Base-by-base conservation (phyloP, 2,329 filamentous ascomycete species). In the Ciborinia camelliae region DNA sequence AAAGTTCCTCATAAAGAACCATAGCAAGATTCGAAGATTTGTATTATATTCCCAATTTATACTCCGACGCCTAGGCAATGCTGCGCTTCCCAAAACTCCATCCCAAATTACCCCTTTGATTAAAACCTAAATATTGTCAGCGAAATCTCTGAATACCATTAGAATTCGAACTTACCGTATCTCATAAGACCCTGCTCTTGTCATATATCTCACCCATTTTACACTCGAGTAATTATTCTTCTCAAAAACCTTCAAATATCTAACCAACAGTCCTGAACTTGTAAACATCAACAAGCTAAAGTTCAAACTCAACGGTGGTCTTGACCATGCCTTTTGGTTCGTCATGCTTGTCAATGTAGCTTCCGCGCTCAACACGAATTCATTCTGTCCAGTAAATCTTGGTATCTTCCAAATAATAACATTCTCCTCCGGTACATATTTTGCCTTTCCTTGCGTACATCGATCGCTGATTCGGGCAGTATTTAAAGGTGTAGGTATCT, bases 151-250 rank as follows among this genome's bases (percentile, higher is more conserved):
- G 3, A 10, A 48, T 47, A 18, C 14, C 9, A 30, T 28, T 39
- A 51, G 8, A n/a, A 35, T 37, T 23, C n/a, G n/a, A 62, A 70
- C 69, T 68, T 69, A 96, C 89, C 92, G 84, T 76, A 99, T 97
- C 80, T 99, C 95, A 78, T 99, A 99, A 77, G 92, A 97, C 35
- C 95, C 95, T 20, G 94, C 95, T 70, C 94, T 87, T 23, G 95
- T 99, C 95, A 99, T 98, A 78, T 99, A 99, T 72, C 95, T 83
- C 72, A 99, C 95, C 95, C 95, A 99, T 79, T 99, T 99, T 57
- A 99, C 95, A 75, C 92, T 97, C 68, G 91, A 96, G 77, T 99
- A 99, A 78, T 98, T 98, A 78, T 86, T 95, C 87, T 99, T 99
- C 81, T 99, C 95, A 80, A 99, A 99, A 1, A 99, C 95, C 80